phyloP scores from a whole-genome alignment of 768 basidiomycete genomes.

The Boletus subparvulus region DNA sequence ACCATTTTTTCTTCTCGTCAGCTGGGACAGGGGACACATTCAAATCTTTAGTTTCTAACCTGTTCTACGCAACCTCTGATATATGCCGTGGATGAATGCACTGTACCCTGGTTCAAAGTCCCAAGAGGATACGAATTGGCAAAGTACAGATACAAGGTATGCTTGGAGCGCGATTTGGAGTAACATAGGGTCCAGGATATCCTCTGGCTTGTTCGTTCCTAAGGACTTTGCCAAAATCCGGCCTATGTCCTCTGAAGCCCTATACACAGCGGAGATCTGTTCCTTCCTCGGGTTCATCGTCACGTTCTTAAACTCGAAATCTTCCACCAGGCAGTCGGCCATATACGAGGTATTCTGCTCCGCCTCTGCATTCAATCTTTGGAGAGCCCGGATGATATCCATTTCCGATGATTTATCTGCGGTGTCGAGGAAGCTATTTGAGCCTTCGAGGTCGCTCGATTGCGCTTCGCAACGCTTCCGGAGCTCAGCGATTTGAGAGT shows the following conservation, averaged over 20 bases:
- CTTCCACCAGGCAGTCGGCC: slow-evolving; percentile 3
- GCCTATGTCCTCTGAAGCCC: neutral
- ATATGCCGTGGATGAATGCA: slow-evolving; percentile 8
- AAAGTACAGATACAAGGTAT: slow-evolving; percentile 5
- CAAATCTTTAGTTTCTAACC: neutral
- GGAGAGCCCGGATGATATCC: slow-evolving; percentile 5
- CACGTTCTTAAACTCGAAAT: neutral
- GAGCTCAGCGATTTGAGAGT: neutral
- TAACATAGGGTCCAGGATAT: slow-evolving; percentile 1
- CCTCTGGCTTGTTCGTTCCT: neutral
- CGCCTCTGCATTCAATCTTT: slow-evolving; percentile 10
- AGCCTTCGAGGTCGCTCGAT: slow-evolving; percentile 9
- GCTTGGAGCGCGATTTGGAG: slow-evolving; percentile 11
- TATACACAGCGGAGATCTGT: neutral
- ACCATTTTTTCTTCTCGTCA: neutral
- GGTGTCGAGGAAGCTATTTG: slow-evolving; percentile 2
- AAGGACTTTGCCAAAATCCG: neutral
- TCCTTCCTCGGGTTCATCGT: neutral
- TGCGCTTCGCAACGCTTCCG: slow-evolving; percentile 11
- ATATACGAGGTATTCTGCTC: slow-evolving; percentile 10
- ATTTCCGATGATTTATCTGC: slow-evolving; percentile 14
- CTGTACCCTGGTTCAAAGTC: slow-evolving; percentile 1
- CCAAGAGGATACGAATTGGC: slow-evolving; percentile 5
- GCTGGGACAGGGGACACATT: neutral
- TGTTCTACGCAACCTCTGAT: slow-evolving; percentile 4